Conservation (phyloP, 2,329 filamentous ascomycete genomes). For the Celoporthe dispersa region DNA sequence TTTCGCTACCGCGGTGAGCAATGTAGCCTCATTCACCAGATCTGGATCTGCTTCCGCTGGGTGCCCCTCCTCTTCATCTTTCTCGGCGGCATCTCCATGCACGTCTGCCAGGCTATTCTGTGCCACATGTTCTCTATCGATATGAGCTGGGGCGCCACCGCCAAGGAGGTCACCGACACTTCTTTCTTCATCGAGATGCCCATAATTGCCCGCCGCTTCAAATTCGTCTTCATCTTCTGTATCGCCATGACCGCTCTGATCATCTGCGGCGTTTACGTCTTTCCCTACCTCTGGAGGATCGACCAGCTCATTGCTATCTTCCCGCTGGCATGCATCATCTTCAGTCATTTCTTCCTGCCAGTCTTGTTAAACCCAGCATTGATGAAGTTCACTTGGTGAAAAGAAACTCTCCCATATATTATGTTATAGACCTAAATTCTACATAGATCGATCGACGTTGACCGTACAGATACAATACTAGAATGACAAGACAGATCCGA, state of each 20-base stretch:
- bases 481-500: no score
- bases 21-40: slow-evolving; percentile 58
- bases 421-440: background rate
- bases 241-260: slow-evolving; percentile 32
- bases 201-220: slow-evolving; percentile 61
- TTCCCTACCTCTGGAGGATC: slow-evolving; percentile 34
- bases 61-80: slow-evolving; percentile 76
- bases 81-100: slow-evolving; percentile 79
- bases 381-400: slow-evolving; percentile 20
- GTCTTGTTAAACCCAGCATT: slow-evolving; percentile 16
- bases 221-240: background rate
- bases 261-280: slow-evolving; percentile 36
- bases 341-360: slow-evolving; percentile 17
- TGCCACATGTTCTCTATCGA: slow-evolving; percentile 85
- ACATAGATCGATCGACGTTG: background rate
- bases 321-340: slow-evolving; percentile 17
- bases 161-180: slow-evolving; percentile 79
- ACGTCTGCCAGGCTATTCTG: slow-evolving; percentile 79
- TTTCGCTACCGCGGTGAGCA: slow-evolving; percentile 76
- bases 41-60: slow-evolving; percentile 74
- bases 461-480: background rate
- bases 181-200: slow-evolving; percentile 87
- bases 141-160: slow-evolving; percentile 85
- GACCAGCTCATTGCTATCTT: slow-evolving; percentile 19
- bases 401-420: background rate